Base-by-base conservation (phyloP, 441 rosid genomes). In the Jatropha podagrica region DNA sequence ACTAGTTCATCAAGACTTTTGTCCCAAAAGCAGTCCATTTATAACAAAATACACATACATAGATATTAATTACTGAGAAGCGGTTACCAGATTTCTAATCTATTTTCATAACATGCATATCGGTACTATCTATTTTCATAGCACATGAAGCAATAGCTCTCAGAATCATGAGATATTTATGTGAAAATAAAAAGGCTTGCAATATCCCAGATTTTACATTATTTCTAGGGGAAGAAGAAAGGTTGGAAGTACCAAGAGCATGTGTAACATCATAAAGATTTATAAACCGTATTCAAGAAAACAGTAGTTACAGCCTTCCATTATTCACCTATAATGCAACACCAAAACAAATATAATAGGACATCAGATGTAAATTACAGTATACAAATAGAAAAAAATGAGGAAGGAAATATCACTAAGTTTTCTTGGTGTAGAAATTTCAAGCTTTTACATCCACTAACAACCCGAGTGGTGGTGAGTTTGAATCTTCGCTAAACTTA, bases 361-460 rank as follows among this genome's bases (percentile, higher is more conserved):
- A 81, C 83, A 78, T 2, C 40, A 3, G 65, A 77, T 65, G 79
- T 81, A 77, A 82, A 77, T 69, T 64, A 77, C 49, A 32, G 8
- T 20, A 40, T 42, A 9, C 18, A 66, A 26, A 68, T 71, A 60
- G 65, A 55, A 73, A 17, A 40, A 56, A 12, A 32, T 42, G 15
- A 56, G 41, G 27, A 11, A 44, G 48, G 72, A 75, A 73, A 76
- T 62, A 77, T 80, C 81, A 69, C 4, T 12, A 17, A 68, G 48
- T 82, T 76, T 76, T 79, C 68, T 51, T 78, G 89, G 87, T 72
- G 77, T 70, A 85, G 86, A 87, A 81, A 83, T 79, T 83, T 78
- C 82, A 69, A 78, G 77, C 79, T 71, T 79, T 71, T 64, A 62
- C 86, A 79, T 76, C 95, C 89, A 85, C 91, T 72, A 79, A 67